Evolutionary conservation across 805 yeast species (phyloP).

Genomic region (Danielia reshetovae): DNA sequence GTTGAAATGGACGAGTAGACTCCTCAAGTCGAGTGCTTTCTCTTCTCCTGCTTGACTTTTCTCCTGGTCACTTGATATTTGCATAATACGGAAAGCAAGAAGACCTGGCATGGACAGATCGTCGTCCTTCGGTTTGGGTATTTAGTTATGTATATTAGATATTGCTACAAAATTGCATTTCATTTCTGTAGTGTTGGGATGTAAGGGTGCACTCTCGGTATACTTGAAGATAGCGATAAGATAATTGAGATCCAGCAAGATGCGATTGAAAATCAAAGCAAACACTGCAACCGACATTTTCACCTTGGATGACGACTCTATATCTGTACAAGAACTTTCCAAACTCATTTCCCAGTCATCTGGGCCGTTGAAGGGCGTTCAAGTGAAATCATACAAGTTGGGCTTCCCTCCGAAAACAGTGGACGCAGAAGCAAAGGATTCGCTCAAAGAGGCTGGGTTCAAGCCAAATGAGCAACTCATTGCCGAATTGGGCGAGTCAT

Average conservation of each 20-base stretch:
- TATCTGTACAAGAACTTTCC: neutral
- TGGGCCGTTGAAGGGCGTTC: neutral
- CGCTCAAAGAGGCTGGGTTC: conserved; percentile 43
- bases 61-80: no score
- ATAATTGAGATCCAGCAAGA: no score
- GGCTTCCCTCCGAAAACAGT: conserved; percentile 64
- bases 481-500: conserved; percentile 21
- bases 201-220: neutral
- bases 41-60: no score
- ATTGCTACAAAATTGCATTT: no score
- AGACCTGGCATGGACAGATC: no score
- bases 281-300: conserved; percentile 2
- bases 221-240: no score
- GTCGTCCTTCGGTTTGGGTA: no score
- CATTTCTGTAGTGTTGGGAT: no score
- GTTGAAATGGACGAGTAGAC: conserved; percentile 5
- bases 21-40: no score
- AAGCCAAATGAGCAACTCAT: conserved; percentile 57
- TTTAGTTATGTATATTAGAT: no score
- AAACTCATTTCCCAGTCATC: neutral
- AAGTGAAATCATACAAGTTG: conserved; percentile 19
- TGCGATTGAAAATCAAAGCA: conserved; percentile 5
- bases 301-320: neutral
- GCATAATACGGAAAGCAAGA: no score
- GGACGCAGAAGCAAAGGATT: conserved; percentile 16